These are phyloP conservation scores for Acanthamoeba pearcei DNA, from an alignment of 208 protist genomes.

Conservation along the genomic window DNA sequence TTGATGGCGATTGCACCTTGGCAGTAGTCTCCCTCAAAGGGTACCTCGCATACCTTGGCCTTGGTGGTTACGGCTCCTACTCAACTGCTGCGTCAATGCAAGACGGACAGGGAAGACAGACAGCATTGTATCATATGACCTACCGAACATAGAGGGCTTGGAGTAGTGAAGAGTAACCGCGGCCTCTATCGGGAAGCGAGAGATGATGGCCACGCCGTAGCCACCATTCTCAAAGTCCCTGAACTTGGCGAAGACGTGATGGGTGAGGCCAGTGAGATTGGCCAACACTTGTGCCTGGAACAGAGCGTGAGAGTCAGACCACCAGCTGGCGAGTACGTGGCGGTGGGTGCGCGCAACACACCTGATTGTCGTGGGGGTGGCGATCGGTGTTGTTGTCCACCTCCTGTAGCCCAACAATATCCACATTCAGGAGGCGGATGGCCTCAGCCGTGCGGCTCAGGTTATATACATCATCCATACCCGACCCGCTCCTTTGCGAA, in stretches of 20 bases:
- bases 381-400: constrained; percentile 41
- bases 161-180: background rate
- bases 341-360: background rate
- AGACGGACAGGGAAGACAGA: background rate
- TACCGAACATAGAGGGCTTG: background rate
- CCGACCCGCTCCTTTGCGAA: background rate
- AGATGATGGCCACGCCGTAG: constrained; percentile 32
- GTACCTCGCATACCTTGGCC: background rate
- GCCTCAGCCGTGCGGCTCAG: constrained; percentile 42
- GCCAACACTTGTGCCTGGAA: constrained; percentile 11
- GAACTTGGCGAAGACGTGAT: constrained; percentile 51
- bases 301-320: background rate
- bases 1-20: constrained; percentile 24
- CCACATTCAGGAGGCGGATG: background rate
- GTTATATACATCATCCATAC: constrained; percentile 60
- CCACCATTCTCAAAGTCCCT: constrained; percentile 54
- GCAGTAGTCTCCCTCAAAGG: constrained; percentile 54
- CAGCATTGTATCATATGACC: background rate
- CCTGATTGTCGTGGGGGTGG: constrained; percentile 50
- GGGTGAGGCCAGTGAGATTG: constrained; percentile 24
- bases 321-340: background rate
- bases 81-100: background rate
- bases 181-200: constrained; percentile 36
- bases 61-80: background rate
- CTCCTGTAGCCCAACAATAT: constrained; percentile 43